phyloP scores from a whole-genome alignment of 495 filamentous ascomycete genomes.

The Lasiosphaeria ovina region DNA sequence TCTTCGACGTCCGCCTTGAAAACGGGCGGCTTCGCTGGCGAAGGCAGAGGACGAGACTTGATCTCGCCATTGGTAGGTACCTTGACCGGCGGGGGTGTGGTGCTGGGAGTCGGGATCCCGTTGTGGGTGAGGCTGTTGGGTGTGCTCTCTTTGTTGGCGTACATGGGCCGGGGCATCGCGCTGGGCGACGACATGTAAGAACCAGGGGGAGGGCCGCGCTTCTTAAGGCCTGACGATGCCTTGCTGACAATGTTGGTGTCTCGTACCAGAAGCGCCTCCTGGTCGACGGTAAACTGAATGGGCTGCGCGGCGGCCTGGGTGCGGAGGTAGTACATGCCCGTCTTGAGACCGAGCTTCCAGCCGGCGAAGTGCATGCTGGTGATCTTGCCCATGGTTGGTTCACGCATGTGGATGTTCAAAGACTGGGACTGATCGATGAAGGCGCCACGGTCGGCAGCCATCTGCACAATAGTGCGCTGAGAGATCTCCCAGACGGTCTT shows the following conservation, averaged over 20 bases:
- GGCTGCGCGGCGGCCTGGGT: constrained; percentile 95
- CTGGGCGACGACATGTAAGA: constrained; percentile 51
- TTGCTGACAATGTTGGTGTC: constrained; percentile 75
- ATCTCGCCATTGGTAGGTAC: constrained; percentile 32
- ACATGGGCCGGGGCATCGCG: constrained; percentile 41
- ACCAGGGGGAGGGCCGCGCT: constrained; percentile 57
- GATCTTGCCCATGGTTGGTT: constrained; percentile 99
- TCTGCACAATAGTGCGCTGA: constrained; percentile 92
- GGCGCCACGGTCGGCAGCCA: constrained; percentile 96
- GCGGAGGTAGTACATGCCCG: constrained; percentile 99
- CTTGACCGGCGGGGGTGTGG: constrained; percentile 54
- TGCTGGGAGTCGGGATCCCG: constrained; percentile 62
- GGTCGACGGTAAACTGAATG: constrained; percentile 99
- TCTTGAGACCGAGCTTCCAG: constrained; percentile 99
- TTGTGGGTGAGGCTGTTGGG: constrained; percentile 37
- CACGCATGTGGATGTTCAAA: constrained; percentile 98
- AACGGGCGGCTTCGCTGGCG: constrained; percentile 46
- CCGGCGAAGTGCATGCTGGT: constrained; percentile 99
- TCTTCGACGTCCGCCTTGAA: constrained; percentile 71
- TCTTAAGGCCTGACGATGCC: constrained; percentile 58
- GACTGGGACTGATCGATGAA: constrained; percentile 99
- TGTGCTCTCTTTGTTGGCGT: constrained; percentile 41
- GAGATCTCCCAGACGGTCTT: constrained; percentile 99
- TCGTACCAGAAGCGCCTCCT: constrained; percentile 85
- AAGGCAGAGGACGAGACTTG: constrained; percentile 42